Percentiles rank a stretch among this genome's conserved stretches.
Conservation (phyloP, 2,329 filamentous ascomycete species). For the Botrytis paeoniae region DNA sequence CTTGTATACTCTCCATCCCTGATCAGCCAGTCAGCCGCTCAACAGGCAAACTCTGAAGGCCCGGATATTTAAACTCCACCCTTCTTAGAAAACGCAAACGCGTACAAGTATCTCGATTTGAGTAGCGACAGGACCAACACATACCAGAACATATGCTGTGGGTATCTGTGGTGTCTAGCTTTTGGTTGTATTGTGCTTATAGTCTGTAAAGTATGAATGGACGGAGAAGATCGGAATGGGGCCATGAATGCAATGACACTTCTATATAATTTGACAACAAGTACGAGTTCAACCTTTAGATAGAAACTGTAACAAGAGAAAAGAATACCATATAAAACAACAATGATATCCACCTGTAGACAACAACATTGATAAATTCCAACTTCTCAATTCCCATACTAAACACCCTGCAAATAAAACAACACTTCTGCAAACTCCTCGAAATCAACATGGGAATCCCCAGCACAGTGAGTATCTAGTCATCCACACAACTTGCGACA, state of each 20-base stretch:
- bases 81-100: no score
- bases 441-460: not conserved
- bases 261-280: not conserved
- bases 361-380: accelerated
- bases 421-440: accelerated
- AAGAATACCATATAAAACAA: not conserved
- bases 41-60: no score
- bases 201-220: not conserved
- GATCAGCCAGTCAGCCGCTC: not conserved
- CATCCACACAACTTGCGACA: no score
- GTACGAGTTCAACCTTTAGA: accelerated
- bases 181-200: no score
- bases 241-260: not conserved
- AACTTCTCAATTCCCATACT: not conserved
- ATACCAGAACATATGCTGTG: no score
- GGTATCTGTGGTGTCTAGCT: no score
- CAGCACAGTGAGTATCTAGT: not conserved
- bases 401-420: not conserved
- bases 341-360: not conserved
- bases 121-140: no score
- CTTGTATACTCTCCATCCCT: not conserved
- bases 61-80: no score
- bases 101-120: no score
- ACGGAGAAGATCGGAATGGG: not conserved
- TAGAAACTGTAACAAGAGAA: not conserved